Base-by-base conservation (phyloP, 2,329 filamentous ascomycete species). In the Aaosphaeria pasadenensis region DNA sequence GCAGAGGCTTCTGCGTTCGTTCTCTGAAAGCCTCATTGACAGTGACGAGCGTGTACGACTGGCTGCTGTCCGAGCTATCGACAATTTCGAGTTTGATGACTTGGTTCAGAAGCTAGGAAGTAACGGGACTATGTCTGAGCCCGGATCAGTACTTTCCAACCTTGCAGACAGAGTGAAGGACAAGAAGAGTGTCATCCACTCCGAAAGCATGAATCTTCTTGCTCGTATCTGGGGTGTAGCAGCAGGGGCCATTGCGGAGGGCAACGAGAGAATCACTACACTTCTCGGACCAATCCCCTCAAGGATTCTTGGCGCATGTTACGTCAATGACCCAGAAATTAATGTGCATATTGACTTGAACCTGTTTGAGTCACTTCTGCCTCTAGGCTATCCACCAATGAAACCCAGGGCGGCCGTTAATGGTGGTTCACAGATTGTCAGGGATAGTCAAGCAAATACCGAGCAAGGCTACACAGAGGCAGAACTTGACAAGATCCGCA, bases 221-320 rank as follows among this genome's bases (percentile, higher is more conserved):
- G 89, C 84, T 7, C 89, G 86, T 52, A 85, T 97, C 30, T 99
- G 94, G 94, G 91, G 89, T n/a, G 91, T 95, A 13, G 92, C 89
- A 9, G 84, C 86, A 13, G 89, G 90, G 13, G 91, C 96, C 60
- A 88, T 99, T 58, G 85, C 89, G 28, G 83, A 87, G 45, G 89
- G 89, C 11, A 87, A 92, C 59, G 89, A 96, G 57, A 76, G 80
- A 13, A 86, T 95, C 17, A 81, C 80, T 9, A 76, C 83, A 7
- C 81, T 92, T n/a, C 76, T 99, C 9, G 87, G 86, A 5, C 86
- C 86, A 28, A 90, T 95, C 36, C 92, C 94, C 2, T 87, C 87
- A 1, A 87, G 84, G 52, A 90, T 99, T 40, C 84, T 96, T 53
- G 90, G 91, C 63, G 86, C 87, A 0, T 91, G 87, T 62, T 99